A percentile compares a stretch with the other conserved stretches of the same genome.
These are phyloP conservation scores for Tolypocladium cylindrosporum DNA, from an alignment of 2,329 filamentous ascomycete genomes.

Conservation along the genomic window DNA sequence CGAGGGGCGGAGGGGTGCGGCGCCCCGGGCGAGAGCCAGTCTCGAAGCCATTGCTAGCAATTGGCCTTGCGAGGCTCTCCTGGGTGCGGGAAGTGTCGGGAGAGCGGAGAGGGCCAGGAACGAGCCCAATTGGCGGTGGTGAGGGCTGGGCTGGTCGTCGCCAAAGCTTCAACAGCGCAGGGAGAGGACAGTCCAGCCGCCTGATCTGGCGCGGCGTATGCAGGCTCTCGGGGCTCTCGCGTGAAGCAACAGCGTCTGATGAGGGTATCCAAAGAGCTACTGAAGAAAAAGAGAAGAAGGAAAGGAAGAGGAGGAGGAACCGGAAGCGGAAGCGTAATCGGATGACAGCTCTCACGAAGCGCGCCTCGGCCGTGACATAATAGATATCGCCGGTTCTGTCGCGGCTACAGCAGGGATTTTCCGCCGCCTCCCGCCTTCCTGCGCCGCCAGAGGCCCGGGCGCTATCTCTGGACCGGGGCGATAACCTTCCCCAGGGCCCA, in stretches of 20 bases:
- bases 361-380: neutral
- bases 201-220: neutral
- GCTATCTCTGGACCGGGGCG: neutral
- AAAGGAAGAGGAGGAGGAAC: neutral
- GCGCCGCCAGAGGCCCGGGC: neutral
- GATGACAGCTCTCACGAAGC: neutral
- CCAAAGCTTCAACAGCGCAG: neutral
- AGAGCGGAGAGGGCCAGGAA: neutral
- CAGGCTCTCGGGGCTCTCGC: neutral
- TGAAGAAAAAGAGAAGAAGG: neutral
- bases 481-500: neutral
- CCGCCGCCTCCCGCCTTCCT: neutral
- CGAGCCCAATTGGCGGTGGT: neutral
- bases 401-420: constrained; percentile 1
- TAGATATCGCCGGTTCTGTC: neutral
- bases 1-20: constrained; percentile 10
- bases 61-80: neutral
- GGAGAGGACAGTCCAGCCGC: neutral
- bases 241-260: neutral
- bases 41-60: constrained; percentile 14
- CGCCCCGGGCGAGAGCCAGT: constrained; percentile 13
- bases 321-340: neutral
- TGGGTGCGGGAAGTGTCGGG: neutral
- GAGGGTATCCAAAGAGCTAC: neutral
- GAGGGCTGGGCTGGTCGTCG: neutral